Percentiles rank a stretch among this genome's conserved stretches.
These are phyloP conservation scores for Aureobasidium sp. DNA, from an alignment of 2,329 filamentous ascomycete species.

Conservation along the genomic window DNA sequence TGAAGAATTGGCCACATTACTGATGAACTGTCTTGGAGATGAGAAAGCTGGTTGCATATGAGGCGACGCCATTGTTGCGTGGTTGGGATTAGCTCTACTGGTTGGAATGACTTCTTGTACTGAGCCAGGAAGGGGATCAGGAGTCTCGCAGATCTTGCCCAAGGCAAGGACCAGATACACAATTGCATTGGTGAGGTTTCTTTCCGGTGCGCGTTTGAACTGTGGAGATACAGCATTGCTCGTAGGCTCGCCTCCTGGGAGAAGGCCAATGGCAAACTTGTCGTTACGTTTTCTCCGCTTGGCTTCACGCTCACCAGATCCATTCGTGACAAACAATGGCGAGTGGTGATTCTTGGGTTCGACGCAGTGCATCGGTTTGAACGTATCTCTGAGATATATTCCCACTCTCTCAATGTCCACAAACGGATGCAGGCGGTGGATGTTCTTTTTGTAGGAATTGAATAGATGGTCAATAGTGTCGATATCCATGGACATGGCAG, in stretches of 20 bases:
- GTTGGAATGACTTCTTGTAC: conserved; percentile 41
- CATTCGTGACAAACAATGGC: conserved; percentile 12
- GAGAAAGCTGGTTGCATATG: conserved; percentile 32
- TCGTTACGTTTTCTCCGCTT: conserved; percentile 13
- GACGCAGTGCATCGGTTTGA: conserved; percentile 31
- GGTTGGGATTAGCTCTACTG: conserved; percentile 17
- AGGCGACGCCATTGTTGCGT: conserved; percentile 21
- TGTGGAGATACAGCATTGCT: not conserved
- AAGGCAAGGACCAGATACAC: conserved; percentile 77
- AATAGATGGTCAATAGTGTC: conserved; percentile 46
- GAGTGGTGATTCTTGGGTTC: conserved; percentile 6
- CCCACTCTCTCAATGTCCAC: conserved; percentile 48
- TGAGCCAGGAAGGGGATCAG: conserved; percentile 47
- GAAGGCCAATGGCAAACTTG: not conserved
- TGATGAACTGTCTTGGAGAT: conserved; percentile 32
- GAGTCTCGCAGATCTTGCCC: conserved; percentile 67
- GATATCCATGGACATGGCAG: conserved; percentile 44
- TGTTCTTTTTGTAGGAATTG: conserved; percentile 51
- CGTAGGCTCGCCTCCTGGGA: not conserved
- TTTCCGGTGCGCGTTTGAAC: not conserved
- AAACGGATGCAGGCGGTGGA: conserved; percentile 60
- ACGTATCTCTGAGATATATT: conserved; percentile 27
- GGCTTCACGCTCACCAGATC: conserved; percentile 10
- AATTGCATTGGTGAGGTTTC: conserved; percentile 66
- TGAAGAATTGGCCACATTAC: not conserved